Conservation (phyloP, 2,329 filamentous ascomycete genomes). For the Emergomyces africanus region DNA sequence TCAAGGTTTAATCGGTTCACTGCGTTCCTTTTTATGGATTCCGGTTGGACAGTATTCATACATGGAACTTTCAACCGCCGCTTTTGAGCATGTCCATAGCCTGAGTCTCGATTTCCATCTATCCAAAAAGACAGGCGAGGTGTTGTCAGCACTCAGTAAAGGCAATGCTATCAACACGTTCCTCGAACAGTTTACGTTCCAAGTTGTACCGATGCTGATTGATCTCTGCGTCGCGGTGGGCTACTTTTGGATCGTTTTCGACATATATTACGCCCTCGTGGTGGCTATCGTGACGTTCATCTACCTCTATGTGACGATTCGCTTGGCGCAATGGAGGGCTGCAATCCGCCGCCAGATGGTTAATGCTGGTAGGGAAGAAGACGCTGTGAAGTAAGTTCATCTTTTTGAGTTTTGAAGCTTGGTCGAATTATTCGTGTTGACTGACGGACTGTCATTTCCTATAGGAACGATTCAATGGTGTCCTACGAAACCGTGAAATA, state of each 20-base stretch:
- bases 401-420: neutral
- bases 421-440: neutral
- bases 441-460: neutral
- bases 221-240: slow-evolving; percentile 76
- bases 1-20: slow-evolving; percentile 72
- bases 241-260: slow-evolving; percentile 67
- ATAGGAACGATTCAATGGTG: slow-evolving; percentile 83
- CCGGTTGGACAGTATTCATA: slow-evolving; percentile 96
- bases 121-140: slow-evolving; percentile 91
- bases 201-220: slow-evolving; percentile 86
- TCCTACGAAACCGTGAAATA: slow-evolving; percentile 96
- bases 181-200: slow-evolving; percentile 90
- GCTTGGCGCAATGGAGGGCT: slow-evolving; percentile 85
- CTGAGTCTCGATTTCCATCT: slow-evolving; percentile 94
- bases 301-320: slow-evolving; percentile 92
- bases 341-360: slow-evolving; percentile 89
- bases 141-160: slow-evolving; percentile 90
- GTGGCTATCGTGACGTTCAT: slow-evolving; percentile 85
- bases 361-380: slow-evolving; percentile 86
- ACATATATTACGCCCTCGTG: slow-evolving; percentile 80
- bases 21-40: slow-evolving; percentile 81
- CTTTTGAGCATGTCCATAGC: slow-evolving; percentile 93
- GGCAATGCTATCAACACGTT: slow-evolving; percentile 94
- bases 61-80: slow-evolving; percentile 80
- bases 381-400: slow-evolving; percentile 66